A percentile compares a stretch with the other conserved stretches of the same genome.
These are phyloP conservation scores for Boletus hoseneyae DNA, from an alignment of 1,284 basidiomycete genomes.

Conservation along the genomic window DNA sequence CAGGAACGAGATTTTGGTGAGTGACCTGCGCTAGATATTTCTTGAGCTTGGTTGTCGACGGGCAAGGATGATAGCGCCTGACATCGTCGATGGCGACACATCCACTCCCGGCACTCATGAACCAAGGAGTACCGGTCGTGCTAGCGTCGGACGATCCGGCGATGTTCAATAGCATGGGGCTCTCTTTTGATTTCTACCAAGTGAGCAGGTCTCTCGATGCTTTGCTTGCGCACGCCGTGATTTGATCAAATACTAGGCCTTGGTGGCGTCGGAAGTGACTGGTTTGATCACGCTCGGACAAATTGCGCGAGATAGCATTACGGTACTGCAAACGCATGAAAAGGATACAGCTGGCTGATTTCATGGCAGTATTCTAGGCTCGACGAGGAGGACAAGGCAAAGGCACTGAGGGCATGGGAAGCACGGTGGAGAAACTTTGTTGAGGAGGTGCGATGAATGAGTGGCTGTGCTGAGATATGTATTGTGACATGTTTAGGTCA, in stretches of 20 bases:
- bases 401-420: constrained; percentile 47
- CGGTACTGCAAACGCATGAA: constrained; percentile 36
- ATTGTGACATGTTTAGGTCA: constrained; percentile 24
- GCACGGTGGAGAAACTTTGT: constrained; percentile 51
- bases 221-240: neutral
- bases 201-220: constrained; percentile 1
- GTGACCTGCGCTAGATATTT: constrained; percentile 9
- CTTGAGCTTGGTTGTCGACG: neutral
- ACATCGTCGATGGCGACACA: constrained; percentile 74
- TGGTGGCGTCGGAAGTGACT: constrained; percentile 62
- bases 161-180: constrained; percentile 68
- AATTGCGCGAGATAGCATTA: constrained; percentile 59
- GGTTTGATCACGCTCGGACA: constrained; percentile 55
- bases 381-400: constrained; percentile 42
- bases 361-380: constrained; percentile 49
- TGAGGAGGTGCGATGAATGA: constrained; percentile 11
- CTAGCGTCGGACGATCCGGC: constrained; percentile 70
- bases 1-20: constrained; percentile 64
- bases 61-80: constrained; percentile 43
- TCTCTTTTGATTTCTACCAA: constrained; percentile 44
- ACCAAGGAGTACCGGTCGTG: constrained; percentile 63
- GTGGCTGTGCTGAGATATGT: constrained; percentile 22
- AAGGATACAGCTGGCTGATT: neutral
- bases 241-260: constrained; percentile 38
- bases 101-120: constrained; percentile 62